Evolutionary conservation across 2,329 filamentous ascomycete species (phyloP), one percentile per base, ranked within the genome.

Genomic region (Phyllachora maydis): DNA sequence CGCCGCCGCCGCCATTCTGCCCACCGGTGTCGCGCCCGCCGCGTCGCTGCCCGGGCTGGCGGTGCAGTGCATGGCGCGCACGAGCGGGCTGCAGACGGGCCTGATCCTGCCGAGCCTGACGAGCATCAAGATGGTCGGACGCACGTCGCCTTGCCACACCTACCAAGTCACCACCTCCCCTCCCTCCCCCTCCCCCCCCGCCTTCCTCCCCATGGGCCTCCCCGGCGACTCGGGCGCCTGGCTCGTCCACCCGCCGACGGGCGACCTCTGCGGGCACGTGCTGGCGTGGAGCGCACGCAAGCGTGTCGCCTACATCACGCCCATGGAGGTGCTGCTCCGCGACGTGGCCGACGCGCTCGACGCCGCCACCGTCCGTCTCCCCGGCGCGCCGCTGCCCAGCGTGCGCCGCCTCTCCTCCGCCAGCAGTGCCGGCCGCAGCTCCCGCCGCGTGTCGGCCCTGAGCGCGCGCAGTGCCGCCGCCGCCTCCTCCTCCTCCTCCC

Each of bases 221-320:
- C 83, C 83, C 3, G 85, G 85, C 11, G 85, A 95, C 43, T 85
- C 75, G 5, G 85, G 85, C 4, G 85, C 85, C 1, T 95, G 85
- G 85, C 67, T 95, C 4, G 69, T 93, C 10, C 77, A 85, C 35
- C 73, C 77, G 27, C 59, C 62, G 5, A 59, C 70, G n/a, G 81
- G 81, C 2, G 65, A 70, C 18, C 67, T 93, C 3, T 88, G 79
- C 35, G 85, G 85, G 0, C 85, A 93, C 37, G 78, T 95, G 0
- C 58, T 95, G 8, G 85, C 85, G 0, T 91, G 76, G 70, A 85
- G 75, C 35, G 65, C 70, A 31, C 67, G 71, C 30, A 85, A 77
- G 39, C 67, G 67, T 19, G 71, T 81, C 4, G 82, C 82, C 0
- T 95, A 92, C 43, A 88, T 95, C 30, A 88, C 81, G 30, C 85